A percentile compares a stretch with the other conserved stretches of the same genome.
These are phyloP conservation scores for Cladosporium austrohemisphaericum DNA, from an alignment of 2,329 filamentous ascomycete genomes.

Conservation along the genomic window DNA sequence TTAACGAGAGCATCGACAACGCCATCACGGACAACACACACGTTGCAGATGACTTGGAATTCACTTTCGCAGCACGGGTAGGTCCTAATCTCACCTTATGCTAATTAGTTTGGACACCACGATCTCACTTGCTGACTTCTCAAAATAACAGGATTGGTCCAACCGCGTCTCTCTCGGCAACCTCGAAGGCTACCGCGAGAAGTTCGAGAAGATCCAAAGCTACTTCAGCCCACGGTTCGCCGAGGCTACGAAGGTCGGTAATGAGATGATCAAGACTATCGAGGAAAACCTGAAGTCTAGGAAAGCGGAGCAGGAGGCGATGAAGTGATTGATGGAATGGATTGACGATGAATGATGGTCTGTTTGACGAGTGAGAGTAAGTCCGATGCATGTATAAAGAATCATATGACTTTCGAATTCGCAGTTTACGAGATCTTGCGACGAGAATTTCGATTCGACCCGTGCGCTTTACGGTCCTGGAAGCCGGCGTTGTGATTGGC, in stretches of 20 bases:
- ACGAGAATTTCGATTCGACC: no score
- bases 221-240: slow-evolving; percentile 91
- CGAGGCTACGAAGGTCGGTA: slow-evolving; percentile 82
- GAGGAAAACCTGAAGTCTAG: slow-evolving; percentile 64
- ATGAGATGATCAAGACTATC: slow-evolving; percentile 96
- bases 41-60: slow-evolving; percentile 92
- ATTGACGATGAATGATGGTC: neutral
- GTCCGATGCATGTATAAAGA: neutral
- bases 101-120: no score
- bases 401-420: no score
- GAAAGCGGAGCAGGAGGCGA: slow-evolving; percentile 13
- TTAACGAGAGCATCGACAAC: slow-evolving; percentile 80
- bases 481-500: no score
- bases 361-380: neutral
- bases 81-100: no score
- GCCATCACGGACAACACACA: slow-evolving; percentile 88
- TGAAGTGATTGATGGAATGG: neutral
- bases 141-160: slow-evolving; percentile 69
- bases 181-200: slow-evolving; percentile 87
- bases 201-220: slow-evolving; percentile 82
- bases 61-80: slow-evolving; percentile 86
- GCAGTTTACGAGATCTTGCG: no score
- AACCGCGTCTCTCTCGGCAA: slow-evolving; percentile 88
- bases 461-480: no score
- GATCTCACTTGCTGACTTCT: neutral